A percentile compares a stretch with the other conserved stretches of the same genome.
Evolutionary conservation across 805 yeast genomes (phyloP).

Genomic region (Saccharomyces eubayanus): DNA sequence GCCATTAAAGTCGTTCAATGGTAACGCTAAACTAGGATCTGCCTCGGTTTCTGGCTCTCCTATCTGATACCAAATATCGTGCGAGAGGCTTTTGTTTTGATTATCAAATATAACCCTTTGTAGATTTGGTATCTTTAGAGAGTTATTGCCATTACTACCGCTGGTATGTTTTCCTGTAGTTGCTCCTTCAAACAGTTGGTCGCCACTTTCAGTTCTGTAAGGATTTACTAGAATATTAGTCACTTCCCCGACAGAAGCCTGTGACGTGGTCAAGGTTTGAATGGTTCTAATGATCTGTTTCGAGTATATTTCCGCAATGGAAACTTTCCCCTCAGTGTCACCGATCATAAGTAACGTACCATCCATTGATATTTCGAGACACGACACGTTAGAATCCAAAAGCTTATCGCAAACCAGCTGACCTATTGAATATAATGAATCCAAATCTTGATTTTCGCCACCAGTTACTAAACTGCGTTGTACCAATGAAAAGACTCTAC

Average conservation of each 20-base stretch:
- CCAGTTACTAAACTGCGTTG: slow-evolving; percentile 31
- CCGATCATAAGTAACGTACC: slow-evolving; percentile 70
- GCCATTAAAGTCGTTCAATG: slow-evolving; percentile 33
- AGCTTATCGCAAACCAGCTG: slow-evolving; percentile 22
- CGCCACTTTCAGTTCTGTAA: slow-evolving; percentile 1
- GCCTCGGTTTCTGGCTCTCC: slow-evolving; percentile 10
- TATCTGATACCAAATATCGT: slow-evolving; percentile 35
- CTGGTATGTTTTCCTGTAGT: background rate
- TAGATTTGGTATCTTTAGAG: slow-evolving; percentile 47
- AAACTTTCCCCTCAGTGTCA: slow-evolving; percentile 59
- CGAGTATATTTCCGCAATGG: slow-evolving; percentile 59
- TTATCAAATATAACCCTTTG: slow-evolving; percentile 49
- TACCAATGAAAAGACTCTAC: slow-evolving; percentile 39
- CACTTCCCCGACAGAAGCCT: slow-evolving; percentile 19
- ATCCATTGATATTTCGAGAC: slow-evolving; percentile 58
- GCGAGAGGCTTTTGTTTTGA: slow-evolving; percentile 32
- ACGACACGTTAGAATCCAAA: slow-evolving; percentile 36
- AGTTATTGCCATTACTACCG: slow-evolving; percentile 5
- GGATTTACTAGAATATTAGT: slow-evolving; percentile 18
- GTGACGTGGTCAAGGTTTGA: slow-evolving; percentile 24
- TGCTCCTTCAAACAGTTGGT: background rate
- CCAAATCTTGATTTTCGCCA: slow-evolving; percentile 22
- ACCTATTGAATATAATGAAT: slow-evolving; percentile 19
- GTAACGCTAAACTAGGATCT: slow-evolving; percentile 16
- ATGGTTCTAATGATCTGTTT: slow-evolving; percentile 59